phyloP scores from a whole-genome alignment of 2,329 filamentous ascomycete genomes.

The Trichophyton equinum region DNA sequence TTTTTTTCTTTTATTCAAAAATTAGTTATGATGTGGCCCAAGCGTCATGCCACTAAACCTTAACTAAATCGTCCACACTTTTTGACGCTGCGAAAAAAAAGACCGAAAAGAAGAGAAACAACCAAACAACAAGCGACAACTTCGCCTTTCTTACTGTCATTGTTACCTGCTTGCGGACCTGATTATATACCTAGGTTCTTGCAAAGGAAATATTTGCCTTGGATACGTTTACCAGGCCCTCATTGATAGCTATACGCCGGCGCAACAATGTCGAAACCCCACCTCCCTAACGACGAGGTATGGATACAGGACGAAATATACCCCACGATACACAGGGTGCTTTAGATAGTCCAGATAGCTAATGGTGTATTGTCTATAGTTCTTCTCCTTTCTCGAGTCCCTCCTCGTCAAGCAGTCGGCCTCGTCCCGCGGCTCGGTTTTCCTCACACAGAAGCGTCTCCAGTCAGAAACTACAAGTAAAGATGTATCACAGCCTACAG shows the following conservation, averaged over 20 bases:
- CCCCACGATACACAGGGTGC: background rate
- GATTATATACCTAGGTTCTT: background rate
- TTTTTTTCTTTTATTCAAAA: slow-evolving; percentile 1
- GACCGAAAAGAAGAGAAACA: background rate
- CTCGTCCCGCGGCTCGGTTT: slow-evolving; percentile 32
- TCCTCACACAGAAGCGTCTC: slow-evolving; percentile 33
- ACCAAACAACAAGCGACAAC: background rate
- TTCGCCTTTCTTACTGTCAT: background rate
- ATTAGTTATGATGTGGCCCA: slow-evolving; percentile 12
- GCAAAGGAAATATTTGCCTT: background rate
- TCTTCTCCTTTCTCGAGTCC: slow-evolving; percentile 30
- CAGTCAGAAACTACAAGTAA: slow-evolving; percentile 21
- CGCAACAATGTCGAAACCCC: slow-evolving; percentile 13
- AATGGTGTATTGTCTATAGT: slow-evolving; percentile 20
- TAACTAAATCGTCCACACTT: slow-evolving; percentile 4
- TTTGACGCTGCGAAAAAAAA: background rate
- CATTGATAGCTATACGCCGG: background rate
- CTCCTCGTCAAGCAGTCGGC: slow-evolving; percentile 31
- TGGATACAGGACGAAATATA: slow-evolving; percentile 5
- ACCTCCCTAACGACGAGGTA: slow-evolving; percentile 34
- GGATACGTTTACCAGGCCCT: background rate
- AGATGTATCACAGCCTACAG: slow-evolving; percentile 43
- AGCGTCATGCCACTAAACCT: slow-evolving; percentile 10
- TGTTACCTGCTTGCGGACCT: background rate
- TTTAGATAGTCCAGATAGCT: background rate